Percentiles rank a stretch among this genome's conserved stretches.
These are phyloP conservation scores for Metschnikowia amazonensis DNA, from an alignment of 805 yeast genomes.

Conservation along the genomic window DNA sequence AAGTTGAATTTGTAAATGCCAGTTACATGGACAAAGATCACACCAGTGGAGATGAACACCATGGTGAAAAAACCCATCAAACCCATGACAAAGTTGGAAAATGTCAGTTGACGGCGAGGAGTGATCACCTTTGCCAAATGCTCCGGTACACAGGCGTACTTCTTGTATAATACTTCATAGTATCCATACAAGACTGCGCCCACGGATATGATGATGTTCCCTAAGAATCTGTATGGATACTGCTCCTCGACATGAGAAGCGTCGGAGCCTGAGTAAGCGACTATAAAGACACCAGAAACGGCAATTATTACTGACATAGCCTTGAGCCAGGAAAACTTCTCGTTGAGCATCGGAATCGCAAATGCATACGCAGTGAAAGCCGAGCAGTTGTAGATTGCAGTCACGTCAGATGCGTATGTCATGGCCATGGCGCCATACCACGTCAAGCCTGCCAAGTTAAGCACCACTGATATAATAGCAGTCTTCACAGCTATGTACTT, in stretches of 20 bases:
- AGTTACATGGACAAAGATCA: conserved; percentile 47
- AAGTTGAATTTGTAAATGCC: conserved; percentile 58
- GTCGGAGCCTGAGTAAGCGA: conserved; percentile 60
- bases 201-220: conserved; percentile 63
- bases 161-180: conserved; percentile 81
- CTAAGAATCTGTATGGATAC: conserved; percentile 61
- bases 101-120: conserved; percentile 68
- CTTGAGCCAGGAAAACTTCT: conserved; percentile 60
- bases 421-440: conserved; percentile 84
- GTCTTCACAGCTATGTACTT: conserved; percentile 44
- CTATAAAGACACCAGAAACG: conserved; percentile 68
- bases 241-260: conserved; percentile 17
- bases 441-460: conserved; percentile 73
- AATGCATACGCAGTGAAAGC: conserved; percentile 86
- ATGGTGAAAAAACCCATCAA: conserved; percentile 59
- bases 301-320: conserved; percentile 67
- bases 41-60: conserved; percentile 43
- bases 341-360: conserved; percentile 71
- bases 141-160: conserved; percentile 67
- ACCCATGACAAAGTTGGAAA: conserved; percentile 74
- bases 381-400: conserved; percentile 87
- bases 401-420: conserved; percentile 80
- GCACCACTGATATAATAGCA: conserved; percentile 47
- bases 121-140: conserved; percentile 41
- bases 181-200: conserved; percentile 80